Percentiles rank a stretch among this genome's conserved stretches.
These are phyloP conservation scores for Rhodotorula sp. DNA, from an alignment of 1,284 basidiomycete species.

Conservation along the genomic window DNA sequence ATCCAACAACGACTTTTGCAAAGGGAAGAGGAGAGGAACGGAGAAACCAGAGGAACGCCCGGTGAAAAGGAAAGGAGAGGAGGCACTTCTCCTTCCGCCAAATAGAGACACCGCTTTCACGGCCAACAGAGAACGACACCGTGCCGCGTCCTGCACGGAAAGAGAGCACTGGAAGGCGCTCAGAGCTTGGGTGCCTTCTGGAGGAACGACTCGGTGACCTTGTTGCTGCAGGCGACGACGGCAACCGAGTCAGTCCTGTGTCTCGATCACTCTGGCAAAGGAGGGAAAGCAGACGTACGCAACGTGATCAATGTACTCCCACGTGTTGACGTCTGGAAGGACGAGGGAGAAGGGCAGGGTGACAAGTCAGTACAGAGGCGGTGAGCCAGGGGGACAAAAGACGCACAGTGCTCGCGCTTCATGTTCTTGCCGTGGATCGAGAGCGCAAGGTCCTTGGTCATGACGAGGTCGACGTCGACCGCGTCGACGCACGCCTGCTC, in stretches of 20 bases:
- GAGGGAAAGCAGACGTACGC: background rate
- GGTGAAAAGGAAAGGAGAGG: background rate
- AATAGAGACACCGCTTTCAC: too few species aligned
- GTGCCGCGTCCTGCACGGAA: too few species aligned
- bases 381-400: background rate
- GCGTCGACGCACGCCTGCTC: conserved; percentile 88
- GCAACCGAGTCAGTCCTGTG: background rate
- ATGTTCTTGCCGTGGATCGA: conserved; percentile 82
- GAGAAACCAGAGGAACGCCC: background rate
- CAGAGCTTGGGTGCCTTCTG: conserved; percentile 26
- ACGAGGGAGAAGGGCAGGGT: background rate
- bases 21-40: background rate
- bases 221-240: conserved; percentile 1
- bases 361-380: background rate
- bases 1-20: background rate
- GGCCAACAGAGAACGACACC: too few species aligned
- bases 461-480: conserved; percentile 62
- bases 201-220: conserved; percentile 33
- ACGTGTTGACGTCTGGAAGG: conserved; percentile 74
- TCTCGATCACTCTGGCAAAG: background rate
- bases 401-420: conserved; percentile 87
- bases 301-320: conserved; percentile 79
- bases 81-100: too few species aligned
- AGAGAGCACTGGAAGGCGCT: background rate
- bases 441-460: conserved; percentile 70